Conservation (phyloP, 208 protist species). For the Tritrichomonas musculus region DNA sequence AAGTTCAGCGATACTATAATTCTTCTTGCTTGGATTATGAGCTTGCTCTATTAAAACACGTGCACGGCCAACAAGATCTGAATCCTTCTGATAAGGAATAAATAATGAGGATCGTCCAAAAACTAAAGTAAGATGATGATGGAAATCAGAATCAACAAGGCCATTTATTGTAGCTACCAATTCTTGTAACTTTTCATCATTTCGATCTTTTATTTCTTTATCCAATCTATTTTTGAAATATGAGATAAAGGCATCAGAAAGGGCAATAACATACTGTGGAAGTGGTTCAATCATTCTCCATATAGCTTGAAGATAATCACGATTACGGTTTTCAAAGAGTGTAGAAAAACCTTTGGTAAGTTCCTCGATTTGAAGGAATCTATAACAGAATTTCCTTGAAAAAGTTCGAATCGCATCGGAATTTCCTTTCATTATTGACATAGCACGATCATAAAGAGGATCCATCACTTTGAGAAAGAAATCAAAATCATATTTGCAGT, state of each 20-base stretch:
- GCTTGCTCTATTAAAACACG: background rate
- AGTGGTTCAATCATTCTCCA: background rate
- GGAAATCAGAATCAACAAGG: background rate
- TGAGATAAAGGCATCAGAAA: background rate
- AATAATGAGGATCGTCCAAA: background rate
- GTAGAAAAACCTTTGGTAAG: background rate
- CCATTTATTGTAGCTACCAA: background rate
- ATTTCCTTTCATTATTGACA: background rate
- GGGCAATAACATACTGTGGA: background rate
- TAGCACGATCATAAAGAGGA: background rate
- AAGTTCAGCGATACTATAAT: background rate
- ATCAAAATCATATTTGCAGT: background rate
- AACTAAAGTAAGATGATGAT: background rate
- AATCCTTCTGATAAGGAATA: background rate
- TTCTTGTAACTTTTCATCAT: background rate
- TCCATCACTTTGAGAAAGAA: background rate
- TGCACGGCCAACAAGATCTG: background rate
- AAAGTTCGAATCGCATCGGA: background rate
- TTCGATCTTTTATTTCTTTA: background rate
- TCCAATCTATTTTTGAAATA: background rate
- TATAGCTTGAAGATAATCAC: background rate
- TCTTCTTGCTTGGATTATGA: background rate
- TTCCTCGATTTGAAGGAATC: background rate
- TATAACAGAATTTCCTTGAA: background rate
- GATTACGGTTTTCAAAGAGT: background rate